phyloP scores from a whole-genome alignment of 2,329 filamentous ascomycete species.

The Apiospora pterosperma region DNA sequence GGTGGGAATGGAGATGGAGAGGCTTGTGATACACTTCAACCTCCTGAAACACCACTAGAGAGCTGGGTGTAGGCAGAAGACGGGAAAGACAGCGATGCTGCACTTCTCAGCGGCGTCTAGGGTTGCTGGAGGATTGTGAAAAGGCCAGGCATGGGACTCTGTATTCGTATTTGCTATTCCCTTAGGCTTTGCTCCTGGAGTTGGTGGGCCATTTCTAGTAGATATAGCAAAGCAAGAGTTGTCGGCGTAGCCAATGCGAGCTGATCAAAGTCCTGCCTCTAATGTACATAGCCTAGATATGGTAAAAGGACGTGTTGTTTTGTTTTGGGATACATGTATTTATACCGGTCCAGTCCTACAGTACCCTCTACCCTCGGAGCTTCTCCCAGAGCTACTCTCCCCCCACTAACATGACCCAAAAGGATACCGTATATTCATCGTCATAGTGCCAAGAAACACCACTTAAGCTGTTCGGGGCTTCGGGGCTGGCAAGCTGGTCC shows the following conservation, averaged over 20 bases:
- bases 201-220: neutral
- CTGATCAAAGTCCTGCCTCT: neutral
- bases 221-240: neutral
- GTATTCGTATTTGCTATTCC: neutral
- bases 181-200: neutral
- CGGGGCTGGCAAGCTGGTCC: too few relatives aligned
- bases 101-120: neutral
- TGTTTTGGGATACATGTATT: too few relatives aligned
- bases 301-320: too few relatives aligned
- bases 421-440: neutral
- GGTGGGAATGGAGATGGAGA: constrained; percentile 71
- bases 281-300: neutral
- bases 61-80: neutral
- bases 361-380: too few relatives aligned
- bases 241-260: neutral
- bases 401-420: neutral
- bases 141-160: neutral
- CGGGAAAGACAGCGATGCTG: neutral
- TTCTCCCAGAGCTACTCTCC: neutral
- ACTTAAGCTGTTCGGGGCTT: too few relatives aligned
- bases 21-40: constrained; percentile 72
- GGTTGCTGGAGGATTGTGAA: neutral
- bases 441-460: neutral
- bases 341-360: too few relatives aligned
- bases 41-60: constrained; percentile 35